Evolutionary conservation across 805 yeast species (phyloP), one percentile per base, ranked within the genome.

Genomic region (Starmerella roubikii): DNA sequence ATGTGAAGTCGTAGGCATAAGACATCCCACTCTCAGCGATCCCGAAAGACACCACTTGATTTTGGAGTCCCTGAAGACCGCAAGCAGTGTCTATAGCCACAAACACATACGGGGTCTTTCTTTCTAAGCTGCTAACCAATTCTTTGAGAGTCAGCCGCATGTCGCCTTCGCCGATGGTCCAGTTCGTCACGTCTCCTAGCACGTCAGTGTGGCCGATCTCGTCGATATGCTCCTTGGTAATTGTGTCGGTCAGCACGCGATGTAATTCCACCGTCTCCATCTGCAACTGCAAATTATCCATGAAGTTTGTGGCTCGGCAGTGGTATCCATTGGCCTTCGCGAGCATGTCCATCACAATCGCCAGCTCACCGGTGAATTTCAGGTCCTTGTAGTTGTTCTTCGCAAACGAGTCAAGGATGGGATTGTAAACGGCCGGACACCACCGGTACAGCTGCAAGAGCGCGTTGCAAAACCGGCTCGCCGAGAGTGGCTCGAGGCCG

Each of bases 301-400:
- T 78, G 53, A 88, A 84, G 54, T 91, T 91, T 2, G 85, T 66
- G 0, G 94, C 78, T 29, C 82, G 72, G 51, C 88, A 84, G 49
- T 80, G 82, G 28, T 71, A 69, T 0, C 93, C 91, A 12, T 69
- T 60, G 0, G 94, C 84, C 55, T 82, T 81, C 30, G 68, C 69
- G 60, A 88, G 69, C 98, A 91, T 88, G 53, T 93, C 97, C 59
- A 74, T 83, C 12, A 93, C 61, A 46, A 84, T 83, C 0, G 95
- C 98, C 33, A 86, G 61, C 54, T 91, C 96, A 35, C 81, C 75
- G 21, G 85, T 58, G 3, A 86, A 55, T 2, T 38, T 37, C 17
- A 51, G 30, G 8, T 80, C 46, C 19, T 40, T 38, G 40, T 46
- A 42, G 26, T 52, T 51, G 35, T 51, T 76, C 32, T 66, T 60